These are phyloP conservation scores for Salix suchowensis DNA, from an alignment of 345 rosid species.

Conservation along the genomic window DNA sequence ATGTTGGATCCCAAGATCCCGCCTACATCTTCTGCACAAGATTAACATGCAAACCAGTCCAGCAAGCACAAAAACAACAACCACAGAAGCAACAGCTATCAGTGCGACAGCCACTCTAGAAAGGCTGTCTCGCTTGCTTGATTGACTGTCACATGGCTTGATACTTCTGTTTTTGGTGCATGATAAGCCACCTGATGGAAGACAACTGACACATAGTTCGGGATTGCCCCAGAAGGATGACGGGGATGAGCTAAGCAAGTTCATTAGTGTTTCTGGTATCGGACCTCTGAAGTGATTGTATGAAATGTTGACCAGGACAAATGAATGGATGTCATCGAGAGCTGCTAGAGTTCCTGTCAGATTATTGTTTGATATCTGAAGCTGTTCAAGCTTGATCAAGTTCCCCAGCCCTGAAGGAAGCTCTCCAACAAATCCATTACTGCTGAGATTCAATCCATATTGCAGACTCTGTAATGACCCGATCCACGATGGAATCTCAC, in stretches of 20 bases:
- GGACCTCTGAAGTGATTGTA: slow-evolving; percentile 65
- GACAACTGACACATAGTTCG: slow-evolving; percentile 51
- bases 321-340: slow-evolving; percentile 35
- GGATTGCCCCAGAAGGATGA: slow-evolving; percentile 56
- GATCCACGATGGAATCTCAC: slow-evolving; percentile 58
- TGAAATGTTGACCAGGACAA: slow-evolving; percentile 49
- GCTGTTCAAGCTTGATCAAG: slow-evolving; percentile 38
- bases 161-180: slow-evolving; percentile 29
- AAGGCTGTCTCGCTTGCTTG: slow-evolving; percentile 28
- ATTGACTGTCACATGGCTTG: slow-evolving; percentile 33
- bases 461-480: slow-evolving; percentile 43
- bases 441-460: slow-evolving; percentile 59
- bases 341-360: slow-evolving; percentile 52
- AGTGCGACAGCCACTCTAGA: slow-evolving; percentile 23
- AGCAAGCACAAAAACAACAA: slow-evolving; percentile 24
- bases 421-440: slow-evolving; percentile 49
- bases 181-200: slow-evolving; percentile 14
- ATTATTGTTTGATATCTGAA: slow-evolving; percentile 64
- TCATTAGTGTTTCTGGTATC: slow-evolving; percentile 43
- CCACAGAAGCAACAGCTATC: slow-evolving; percentile 41
- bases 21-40: slow-evolving; percentile 27
- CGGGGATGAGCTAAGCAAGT: slow-evolving; percentile 32
- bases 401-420: slow-evolving; percentile 45
- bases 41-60: slow-evolving; percentile 31
- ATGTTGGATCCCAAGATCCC: slow-evolving; percentile 27